Conservation (phyloP, 768 basidiomycete genomes). For the Mycena rosella region DNA sequence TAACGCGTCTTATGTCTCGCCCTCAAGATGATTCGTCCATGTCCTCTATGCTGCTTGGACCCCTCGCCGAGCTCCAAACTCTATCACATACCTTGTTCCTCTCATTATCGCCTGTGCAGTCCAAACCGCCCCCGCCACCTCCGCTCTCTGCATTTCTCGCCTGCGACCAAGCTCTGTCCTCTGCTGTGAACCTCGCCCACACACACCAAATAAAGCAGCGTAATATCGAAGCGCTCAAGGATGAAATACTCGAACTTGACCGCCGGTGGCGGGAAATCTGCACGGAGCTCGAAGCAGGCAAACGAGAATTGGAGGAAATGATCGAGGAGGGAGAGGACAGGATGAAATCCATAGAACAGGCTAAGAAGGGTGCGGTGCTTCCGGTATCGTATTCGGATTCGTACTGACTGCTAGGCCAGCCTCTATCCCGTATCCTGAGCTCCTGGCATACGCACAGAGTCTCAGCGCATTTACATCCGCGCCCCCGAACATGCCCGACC, state of each 20-base stretch:
- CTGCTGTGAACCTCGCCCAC: conserved; percentile 73
- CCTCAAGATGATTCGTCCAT: conserved; percentile 56
- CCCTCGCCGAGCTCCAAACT: conserved; percentile 70
- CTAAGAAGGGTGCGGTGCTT: conserved; percentile 69
- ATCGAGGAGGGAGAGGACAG: conserved; percentile 84
- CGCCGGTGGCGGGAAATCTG: conserved; percentile 77
- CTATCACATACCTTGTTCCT: conserved; percentile 79
- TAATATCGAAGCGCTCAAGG: conserved; percentile 77
- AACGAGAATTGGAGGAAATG: conserved; percentile 74
- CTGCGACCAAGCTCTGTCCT: conserved; percentile 75
- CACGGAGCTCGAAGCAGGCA: conserved; percentile 72
- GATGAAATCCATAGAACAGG: conserved; percentile 75
- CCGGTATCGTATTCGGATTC: background rate
- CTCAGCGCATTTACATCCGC: conserved; percentile 90
- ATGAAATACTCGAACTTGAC: conserved; percentile 79
- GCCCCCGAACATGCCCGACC: conserved; percentile 88
- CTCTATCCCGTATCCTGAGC: conserved; percentile 84
- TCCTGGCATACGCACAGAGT: conserved; percentile 87
- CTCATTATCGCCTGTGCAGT: conserved; percentile 77
- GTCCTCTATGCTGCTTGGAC: conserved; percentile 71
- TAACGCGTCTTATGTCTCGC: conserved; percentile 30
- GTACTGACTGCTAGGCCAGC: conserved; percentile 54
- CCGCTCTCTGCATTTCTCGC: conserved; percentile 69
- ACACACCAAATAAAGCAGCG: conserved; percentile 83
- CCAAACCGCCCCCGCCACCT: conserved; percentile 73